A percentile compares a stretch with the other conserved stretches of the same genome.
Conservation (phyloP, 768 basidiomycete species). For the Cystoderma amianthinum region DNA sequence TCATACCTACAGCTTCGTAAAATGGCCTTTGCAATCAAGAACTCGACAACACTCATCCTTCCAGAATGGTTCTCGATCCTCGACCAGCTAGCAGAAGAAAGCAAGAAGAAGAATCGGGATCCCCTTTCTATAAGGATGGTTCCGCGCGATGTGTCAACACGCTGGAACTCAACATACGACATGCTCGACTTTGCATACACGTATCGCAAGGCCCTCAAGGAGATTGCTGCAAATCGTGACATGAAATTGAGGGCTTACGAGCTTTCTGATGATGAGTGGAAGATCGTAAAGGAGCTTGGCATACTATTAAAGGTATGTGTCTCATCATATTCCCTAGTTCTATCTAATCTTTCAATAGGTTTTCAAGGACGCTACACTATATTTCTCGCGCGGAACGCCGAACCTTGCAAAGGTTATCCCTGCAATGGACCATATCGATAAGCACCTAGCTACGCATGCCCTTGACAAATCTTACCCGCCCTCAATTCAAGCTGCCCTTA, state of each 20-base stretch:
- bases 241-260: constrained; percentile 17
- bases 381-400: constrained; percentile 19
- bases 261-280: constrained; percentile 22
- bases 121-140: constrained; percentile 16
- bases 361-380: constrained; percentile 25
- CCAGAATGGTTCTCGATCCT: constrained; percentile 13
- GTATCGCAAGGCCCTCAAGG: constrained; percentile 17
- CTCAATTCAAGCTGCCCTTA: constrained; percentile 15
- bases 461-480: constrained; percentile 7
- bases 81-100: constrained; percentile 2
- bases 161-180: constrained; percentile 30
- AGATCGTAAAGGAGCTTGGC: constrained; percentile 18
- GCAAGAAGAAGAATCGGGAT: no score
- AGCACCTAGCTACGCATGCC: neutral
- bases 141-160: constrained; percentile 27
- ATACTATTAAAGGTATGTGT: constrained; percentile 20
- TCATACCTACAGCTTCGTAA: constrained; percentile 12
- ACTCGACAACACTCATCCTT: constrained; percentile 14
- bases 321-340: constrained; percentile 1
- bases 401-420: constrained; percentile 26
- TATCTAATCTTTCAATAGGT: constrained; percentile 14
- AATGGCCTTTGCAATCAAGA: constrained; percentile 14
- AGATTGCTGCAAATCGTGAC: constrained; percentile 12
- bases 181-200: constrained; percentile 25
- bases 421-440: constrained; percentile 20